These are phyloP conservation scores for Penicillium coprophilum DNA, from an alignment of 495 filamentous ascomycete genomes.

Conservation along the genomic window DNA sequence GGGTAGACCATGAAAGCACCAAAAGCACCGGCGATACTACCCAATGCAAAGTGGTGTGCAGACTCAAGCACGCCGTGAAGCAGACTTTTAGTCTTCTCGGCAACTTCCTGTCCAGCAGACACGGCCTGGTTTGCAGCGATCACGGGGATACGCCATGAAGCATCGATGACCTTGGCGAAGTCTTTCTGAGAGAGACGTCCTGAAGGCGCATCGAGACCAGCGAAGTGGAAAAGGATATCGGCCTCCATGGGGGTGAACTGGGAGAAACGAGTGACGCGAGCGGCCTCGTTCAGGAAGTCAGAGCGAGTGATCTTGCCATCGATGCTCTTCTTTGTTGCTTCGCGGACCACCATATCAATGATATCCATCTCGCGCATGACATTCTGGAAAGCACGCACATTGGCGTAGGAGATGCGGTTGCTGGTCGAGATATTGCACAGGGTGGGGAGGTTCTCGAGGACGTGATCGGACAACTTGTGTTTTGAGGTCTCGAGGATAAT, in stretches of 20 bases:
- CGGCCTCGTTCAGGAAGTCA: constrained; percentile 94
- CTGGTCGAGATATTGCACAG: constrained; percentile 92
- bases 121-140: constrained; percentile 40
- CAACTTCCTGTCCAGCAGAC: constrained; percentile 40
- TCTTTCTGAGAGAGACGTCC: constrained; percentile 79
- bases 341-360: constrained; percentile 86
- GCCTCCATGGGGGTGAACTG: constrained; percentile 98
- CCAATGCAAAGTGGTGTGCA: constrained; percentile 83
- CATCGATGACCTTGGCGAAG: constrained; percentile 92
- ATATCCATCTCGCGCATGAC: constrained; percentile 96
- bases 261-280: constrained; percentile 84
- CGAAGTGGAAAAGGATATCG: constrained; percentile 98
- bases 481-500: constrained; percentile 91
- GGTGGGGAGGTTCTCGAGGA: constrained; percentile 89
- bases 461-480: constrained; percentile 96
- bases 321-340: constrained; percentile 75
- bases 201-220: constrained; percentile 83
- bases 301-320: constrained; percentile 92
- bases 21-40: constrained; percentile 89
- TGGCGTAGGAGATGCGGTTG: constrained; percentile 94
- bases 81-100: constrained; percentile 53
- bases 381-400: constrained; percentile 96
- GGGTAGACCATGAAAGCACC: constrained; percentile 99
- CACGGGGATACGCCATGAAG: constrained; percentile 75
- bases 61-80: constrained; percentile 70